Base-by-base conservation (phyloP, 2,329 filamentous ascomycete genomes). In the Colletotrichum destructivum region DNA sequence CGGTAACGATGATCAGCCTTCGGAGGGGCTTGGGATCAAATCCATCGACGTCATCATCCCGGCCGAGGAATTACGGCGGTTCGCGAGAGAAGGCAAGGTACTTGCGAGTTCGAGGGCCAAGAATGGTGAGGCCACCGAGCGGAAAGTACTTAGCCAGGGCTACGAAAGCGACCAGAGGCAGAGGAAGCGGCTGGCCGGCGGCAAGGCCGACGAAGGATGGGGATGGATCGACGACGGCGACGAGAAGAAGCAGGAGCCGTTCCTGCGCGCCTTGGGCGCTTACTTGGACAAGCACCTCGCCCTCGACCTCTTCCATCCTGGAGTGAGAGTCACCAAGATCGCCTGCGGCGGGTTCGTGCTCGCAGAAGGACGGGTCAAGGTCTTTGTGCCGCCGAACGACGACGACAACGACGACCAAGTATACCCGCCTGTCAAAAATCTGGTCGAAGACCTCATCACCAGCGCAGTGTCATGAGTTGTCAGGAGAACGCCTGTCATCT, bases 261-360 rank as follows among this genome's bases (percentile, higher is more conserved):
- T 90, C 72, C 85, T 83, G 0, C 81, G 86, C 54, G 87, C 88
- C 0, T 75, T 90, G 21, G 84, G 82, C 0, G 76, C 76, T 6
- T 90, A 90, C 67, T 71, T 90, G 8, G 78, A 84, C 66, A 80
- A 84, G n/a, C 88, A 90, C 71, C 80, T 90, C 6, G 87, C 85
- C 0, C 78, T 91, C 16, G 83, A 90, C 75, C 74, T 90, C 73
- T 87, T 88, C 66, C 88, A 90, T 74, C 86, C 88, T 0, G 82
- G 84, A n/a, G 88, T 90, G 3, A 80, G 83, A 2, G 78, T 90
- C 31, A 81, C 81, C 15, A 88, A 88, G 73, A 82, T 90, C 38
- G 87, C 87, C 0, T 90, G 88, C 71, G 86, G 85, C 0, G 88
- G 87, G 0, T 91, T 90, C 67, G 85, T 87, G 47, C 79, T 90